Evolutionary conservation across 1,139 yeast genomes (phyloP).

Genomic region (Komagataea norvegica): DNA sequence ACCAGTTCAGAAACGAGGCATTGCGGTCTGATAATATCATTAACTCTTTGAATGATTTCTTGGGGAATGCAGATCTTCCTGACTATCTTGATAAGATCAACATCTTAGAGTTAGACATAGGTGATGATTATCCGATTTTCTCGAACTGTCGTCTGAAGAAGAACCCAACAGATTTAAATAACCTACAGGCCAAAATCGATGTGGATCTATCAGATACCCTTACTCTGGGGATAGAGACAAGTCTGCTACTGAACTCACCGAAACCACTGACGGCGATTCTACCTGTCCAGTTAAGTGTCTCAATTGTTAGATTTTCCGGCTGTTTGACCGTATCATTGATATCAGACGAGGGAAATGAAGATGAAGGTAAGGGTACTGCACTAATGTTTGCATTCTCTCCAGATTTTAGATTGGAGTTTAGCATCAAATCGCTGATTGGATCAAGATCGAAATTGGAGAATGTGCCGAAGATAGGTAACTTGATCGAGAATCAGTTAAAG

Average conservation of each 20-base stretch:
- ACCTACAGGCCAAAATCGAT: slow-evolving; percentile 87
- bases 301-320: slow-evolving; percentile 91
- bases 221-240: slow-evolving; percentile 85
- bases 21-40: slow-evolving; percentile 77
- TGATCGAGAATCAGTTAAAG: slow-evolving; percentile 76
- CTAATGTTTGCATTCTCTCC: slow-evolving; percentile 87
- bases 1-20: slow-evolving; percentile 85
- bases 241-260: slow-evolving; percentile 77
- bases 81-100: slow-evolving; percentile 74
- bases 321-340: slow-evolving; percentile 68
- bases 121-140: slow-evolving; percentile 92
- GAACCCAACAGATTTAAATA: slow-evolving; percentile 35
- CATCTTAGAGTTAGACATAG: slow-evolving; percentile 86
- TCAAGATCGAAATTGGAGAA: slow-evolving; percentile 89
- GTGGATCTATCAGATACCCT: slow-evolving; percentile 88
- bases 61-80: slow-evolving; percentile 47
- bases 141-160: slow-evolving; percentile 84
- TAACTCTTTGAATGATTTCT: slow-evolving; percentile 60
- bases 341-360: slow-evolving; percentile 21
- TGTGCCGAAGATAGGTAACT: slow-evolving; percentile 83
- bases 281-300: slow-evolving; percentile 79
- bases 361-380: slow-evolving; percentile 52
- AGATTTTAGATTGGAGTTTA: slow-evolving; percentile 82
- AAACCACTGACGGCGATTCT: slow-evolving; percentile 77
- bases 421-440: slow-evolving; percentile 82